phyloP scores from a whole-genome alignment of 768 basidiomycete genomes.

The Lenzites betulinus region DNA sequence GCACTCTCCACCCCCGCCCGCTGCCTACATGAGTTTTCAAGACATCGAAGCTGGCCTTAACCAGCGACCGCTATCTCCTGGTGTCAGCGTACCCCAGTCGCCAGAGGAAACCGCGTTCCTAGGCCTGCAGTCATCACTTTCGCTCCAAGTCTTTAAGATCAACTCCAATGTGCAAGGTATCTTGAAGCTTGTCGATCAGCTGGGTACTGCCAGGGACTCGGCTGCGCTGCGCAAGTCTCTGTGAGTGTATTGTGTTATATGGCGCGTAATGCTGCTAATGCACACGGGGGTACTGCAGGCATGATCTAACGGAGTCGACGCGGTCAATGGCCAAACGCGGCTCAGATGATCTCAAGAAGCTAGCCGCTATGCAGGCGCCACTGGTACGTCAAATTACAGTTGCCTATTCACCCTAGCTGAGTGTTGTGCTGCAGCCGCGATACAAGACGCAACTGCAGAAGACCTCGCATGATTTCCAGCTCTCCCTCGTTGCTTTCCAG shows the following conservation, averaged over 20 bases:
- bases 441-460: slow-evolving; percentile 87
- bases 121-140: slow-evolving; percentile 74
- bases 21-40: slow-evolving; percentile 48
- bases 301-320: slow-evolving; percentile 93
- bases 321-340: slow-evolving; percentile 93
- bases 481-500: slow-evolving; percentile 90
- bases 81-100: slow-evolving; percentile 36
- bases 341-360: slow-evolving; percentile 89
- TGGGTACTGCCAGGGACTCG: slow-evolving; percentile 84
- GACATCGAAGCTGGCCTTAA: slow-evolving; percentile 49
- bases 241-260: slow-evolving; percentile 49
- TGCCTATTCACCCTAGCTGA: background rate
- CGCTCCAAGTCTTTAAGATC: slow-evolving; percentile 98
- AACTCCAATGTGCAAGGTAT: slow-evolving; percentile 97
- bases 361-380: slow-evolving; percentile 65
- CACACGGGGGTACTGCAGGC: slow-evolving; percentile 47
- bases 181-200: slow-evolving; percentile 92
- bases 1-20: background rate
- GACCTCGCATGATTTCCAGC: slow-evolving; percentile 89
- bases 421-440: slow-evolving; percentile 52
- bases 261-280: slow-evolving; percentile 3
- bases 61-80: slow-evolving; percentile 33
- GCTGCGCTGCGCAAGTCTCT: slow-evolving; percentile 77
- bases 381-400: slow-evolving; percentile 46
- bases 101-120: slow-evolving; percentile 75